Percentiles rank a stretch among this genome's conserved stretches.
These are phyloP conservation scores for Speleostelium caveatum DNA, from an alignment of 78 protist genomes.

Conservation along the genomic window DNA sequence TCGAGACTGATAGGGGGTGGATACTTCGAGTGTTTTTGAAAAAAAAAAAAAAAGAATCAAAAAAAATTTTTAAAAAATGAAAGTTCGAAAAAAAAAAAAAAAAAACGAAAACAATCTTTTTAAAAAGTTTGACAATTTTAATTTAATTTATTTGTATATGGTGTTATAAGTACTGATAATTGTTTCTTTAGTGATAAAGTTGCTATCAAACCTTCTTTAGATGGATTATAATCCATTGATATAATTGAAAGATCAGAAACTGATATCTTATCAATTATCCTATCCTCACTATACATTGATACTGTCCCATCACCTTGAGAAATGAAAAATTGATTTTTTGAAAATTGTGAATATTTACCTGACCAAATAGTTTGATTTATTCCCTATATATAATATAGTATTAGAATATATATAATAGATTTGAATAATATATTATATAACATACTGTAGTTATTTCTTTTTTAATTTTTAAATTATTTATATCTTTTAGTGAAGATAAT, in stretches of 20 bases:
- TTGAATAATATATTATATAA: too few relatives aligned
- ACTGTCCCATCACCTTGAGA: neutral
- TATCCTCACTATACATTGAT: neutral
- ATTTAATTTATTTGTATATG: too few relatives aligned
- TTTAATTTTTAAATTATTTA: too few relatives aligned
- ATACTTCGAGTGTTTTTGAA: too few relatives aligned
- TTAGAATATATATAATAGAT: too few relatives aligned
- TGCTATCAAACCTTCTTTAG: conserved; percentile 2
- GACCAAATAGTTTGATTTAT: neutral
- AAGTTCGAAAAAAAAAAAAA: too few relatives aligned
- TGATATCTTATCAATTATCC: neutral
- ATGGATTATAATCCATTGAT: neutral
- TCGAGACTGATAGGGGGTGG: too few relatives aligned
- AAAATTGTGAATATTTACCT: neutral
- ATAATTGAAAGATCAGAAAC: neutral
- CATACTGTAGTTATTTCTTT: too few relatives aligned
- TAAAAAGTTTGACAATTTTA: too few relatives aligned
- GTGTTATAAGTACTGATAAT: neutral
- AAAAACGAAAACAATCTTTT: too few relatives aligned
- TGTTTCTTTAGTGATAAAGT: neutral
- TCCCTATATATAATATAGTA: neutral
- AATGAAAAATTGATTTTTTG: neutral
- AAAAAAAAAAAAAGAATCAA: too few relatives aligned
- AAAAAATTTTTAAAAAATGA: too few relatives aligned
- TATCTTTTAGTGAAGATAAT: neutral